Evolutionary conservation across 768 basidiomycete genomes (phyloP).

Genomic region (Lentinula aciculospora): DNA sequence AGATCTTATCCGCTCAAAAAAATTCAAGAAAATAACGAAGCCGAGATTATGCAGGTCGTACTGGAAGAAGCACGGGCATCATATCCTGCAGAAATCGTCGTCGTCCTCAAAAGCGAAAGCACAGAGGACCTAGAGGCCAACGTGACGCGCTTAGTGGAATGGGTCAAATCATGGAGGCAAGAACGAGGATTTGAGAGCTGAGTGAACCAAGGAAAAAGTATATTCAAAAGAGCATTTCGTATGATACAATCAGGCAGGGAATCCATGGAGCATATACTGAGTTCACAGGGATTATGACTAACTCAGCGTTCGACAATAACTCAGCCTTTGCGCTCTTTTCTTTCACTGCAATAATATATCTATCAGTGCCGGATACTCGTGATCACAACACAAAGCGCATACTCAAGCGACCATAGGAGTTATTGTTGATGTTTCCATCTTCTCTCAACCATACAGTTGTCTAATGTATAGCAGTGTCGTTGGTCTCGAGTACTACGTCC

Average conservation of each 20-base stretch:
- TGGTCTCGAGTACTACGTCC: background rate
- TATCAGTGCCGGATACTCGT: background rate
- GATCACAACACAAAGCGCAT: background rate
- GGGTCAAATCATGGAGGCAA: constrained; percentile 74
- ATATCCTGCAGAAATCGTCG: constrained; percentile 81
- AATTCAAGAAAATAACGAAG: constrained; percentile 97
- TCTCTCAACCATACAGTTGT: background rate
- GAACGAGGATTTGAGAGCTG: constrained; percentile 22
- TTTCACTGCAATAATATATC: constrained; percentile 28
- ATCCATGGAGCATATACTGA: too few relatives aligned
- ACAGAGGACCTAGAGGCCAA: constrained; percentile 83
- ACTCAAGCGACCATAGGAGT: background rate
- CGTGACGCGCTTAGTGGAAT: constrained; percentile 79
- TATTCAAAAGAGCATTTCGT: background rate
- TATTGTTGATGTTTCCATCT: background rate
- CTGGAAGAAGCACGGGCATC: constrained; percentile 84
- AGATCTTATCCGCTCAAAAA: constrained; percentile 85
- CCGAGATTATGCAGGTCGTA: constrained; percentile 95
- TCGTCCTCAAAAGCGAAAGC: constrained; percentile 75
- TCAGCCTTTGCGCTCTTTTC: constrained; percentile 21
- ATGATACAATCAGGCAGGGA: background rate
- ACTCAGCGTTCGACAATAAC: background rate
- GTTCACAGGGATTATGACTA: background rate
- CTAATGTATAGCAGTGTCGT: background rate
- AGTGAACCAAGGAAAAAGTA: background rate